Percentiles rank a stretch among this genome's conserved stretches.
Evolutionary conservation across 208 protist genomes (phyloP).

Genomic region (Trypanosoma theileri): DNA sequence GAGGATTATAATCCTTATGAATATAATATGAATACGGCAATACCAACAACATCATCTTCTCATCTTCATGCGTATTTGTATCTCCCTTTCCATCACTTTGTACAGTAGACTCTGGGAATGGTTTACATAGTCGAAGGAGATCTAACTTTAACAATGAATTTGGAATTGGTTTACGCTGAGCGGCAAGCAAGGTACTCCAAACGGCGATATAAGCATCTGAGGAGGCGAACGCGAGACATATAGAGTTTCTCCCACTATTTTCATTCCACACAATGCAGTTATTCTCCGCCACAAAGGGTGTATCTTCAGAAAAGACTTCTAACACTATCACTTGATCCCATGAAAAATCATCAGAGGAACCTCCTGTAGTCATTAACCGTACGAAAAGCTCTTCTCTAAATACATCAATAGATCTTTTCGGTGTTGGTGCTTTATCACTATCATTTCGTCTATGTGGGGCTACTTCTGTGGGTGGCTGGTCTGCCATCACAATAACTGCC

Average conservation of each 20-base stretch:
- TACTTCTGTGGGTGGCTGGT: background rate
- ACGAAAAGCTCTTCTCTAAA: no score
- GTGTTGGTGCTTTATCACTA: no score
- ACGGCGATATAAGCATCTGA: constrained; percentile 71
- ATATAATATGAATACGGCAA: constrained; percentile 73
- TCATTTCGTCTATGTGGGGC: no score
- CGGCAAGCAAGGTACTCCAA: constrained; percentile 69
- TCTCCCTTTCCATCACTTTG: background rate
- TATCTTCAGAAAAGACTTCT: constrained; percentile 74
- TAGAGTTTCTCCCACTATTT: constrained; percentile 65
- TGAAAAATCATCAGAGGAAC: background rate
- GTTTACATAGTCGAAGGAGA: constrained; percentile 54
- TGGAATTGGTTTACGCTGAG: constrained; percentile 77
- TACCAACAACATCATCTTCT: background rate
- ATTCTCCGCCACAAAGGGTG: constrained; percentile 81
- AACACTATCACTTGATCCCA: constrained; percentile 47
- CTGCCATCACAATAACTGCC: constrained; percentile 56
- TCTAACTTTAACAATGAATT: background rate
- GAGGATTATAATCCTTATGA: constrained; percentile 61
- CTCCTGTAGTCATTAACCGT: background rate
- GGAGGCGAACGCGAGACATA: constrained; percentile 80
- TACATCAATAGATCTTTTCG: no score
- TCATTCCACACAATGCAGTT: constrained; percentile 89
- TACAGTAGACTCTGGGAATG: background rate
- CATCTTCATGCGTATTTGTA: background rate